Percentiles rank a stretch among this genome's conserved stretches.
Evolutionary conservation across 2,329 filamentous ascomycete genomes (phyloP).

Genomic region (Lachnellula subtilissima): DNA sequence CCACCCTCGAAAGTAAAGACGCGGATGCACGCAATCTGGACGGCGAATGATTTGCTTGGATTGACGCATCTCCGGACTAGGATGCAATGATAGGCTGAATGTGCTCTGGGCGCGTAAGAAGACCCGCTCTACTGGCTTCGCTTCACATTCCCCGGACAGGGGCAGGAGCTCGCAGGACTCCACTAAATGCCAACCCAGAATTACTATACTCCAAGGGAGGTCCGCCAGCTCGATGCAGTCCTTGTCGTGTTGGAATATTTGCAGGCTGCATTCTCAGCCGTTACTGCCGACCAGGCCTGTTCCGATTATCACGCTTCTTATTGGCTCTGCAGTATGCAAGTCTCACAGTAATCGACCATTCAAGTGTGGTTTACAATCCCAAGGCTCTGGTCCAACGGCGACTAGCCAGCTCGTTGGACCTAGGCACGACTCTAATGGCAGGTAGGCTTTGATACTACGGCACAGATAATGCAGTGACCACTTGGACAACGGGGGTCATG

Average conservation of each 20-base stretch:
- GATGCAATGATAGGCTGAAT: not conserved
- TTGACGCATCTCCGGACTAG: not conserved
- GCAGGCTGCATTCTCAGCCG: not conserved
- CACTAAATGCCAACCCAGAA: not conserved
- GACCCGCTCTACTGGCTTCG: not conserved
- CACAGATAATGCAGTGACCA: not conserved
- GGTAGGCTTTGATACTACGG: not conserved
- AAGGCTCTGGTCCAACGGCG: slow-evolving; percentile 3
- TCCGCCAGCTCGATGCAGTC: not conserved
- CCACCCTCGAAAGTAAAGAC: not conserved
- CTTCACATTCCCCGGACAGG: not conserved
- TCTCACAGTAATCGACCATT: not conserved
- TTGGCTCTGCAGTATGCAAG: not conserved
- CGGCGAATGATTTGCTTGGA: not conserved
- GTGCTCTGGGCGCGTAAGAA: not conserved
- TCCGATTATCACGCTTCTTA: not conserved
- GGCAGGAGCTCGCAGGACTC: not conserved
- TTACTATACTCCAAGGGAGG: not conserved
- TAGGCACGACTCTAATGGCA: slow-evolving; percentile 1
- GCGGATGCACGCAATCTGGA: not conserved
- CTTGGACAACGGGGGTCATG: not conserved
- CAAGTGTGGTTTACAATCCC: not conserved
- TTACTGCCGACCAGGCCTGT: not conserved
- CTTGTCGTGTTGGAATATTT: not conserved
- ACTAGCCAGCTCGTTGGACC: not conserved